Percentiles rank a stretch among this genome's conserved stretches.
These are phyloP conservation scores for Massariosphaeria phaeospora DNA, from an alignment of 495 filamentous ascomycete species.

Conservation along the genomic window DNA sequence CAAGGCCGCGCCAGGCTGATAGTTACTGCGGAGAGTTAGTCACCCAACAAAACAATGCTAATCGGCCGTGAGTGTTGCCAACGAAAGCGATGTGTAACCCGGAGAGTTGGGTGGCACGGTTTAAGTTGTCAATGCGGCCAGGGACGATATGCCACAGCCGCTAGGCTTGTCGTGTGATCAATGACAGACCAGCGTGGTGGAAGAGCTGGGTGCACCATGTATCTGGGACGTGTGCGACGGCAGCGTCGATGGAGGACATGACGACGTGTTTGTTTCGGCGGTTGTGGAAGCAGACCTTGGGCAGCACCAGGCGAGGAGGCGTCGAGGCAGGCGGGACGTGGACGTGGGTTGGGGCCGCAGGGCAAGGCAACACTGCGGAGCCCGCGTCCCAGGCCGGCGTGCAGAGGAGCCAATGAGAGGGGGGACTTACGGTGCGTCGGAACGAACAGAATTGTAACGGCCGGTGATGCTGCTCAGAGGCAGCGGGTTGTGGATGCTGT, in stretches of 20 bases:
- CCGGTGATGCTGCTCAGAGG: constrained; percentile 18
- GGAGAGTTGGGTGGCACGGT: constrained; percentile 31
- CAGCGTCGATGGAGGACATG: constrained; percentile 26
- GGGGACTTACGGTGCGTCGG: constrained; percentile 36
- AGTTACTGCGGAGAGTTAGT: constrained; percentile 36
- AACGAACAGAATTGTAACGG: constrained; percentile 34
- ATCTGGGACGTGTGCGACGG: constrained; percentile 34
- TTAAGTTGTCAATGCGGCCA: constrained; percentile 32
- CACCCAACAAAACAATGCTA: constrained; percentile 28
- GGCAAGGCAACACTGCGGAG: constrained; percentile 33
- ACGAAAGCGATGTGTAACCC: constrained; percentile 35
- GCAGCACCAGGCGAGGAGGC: constrained; percentile 33
- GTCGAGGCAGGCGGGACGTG: constrained; percentile 25
- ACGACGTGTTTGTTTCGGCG: constrained; percentile 39
- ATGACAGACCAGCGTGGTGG: constrained; percentile 33
- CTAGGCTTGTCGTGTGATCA: constrained; percentile 38
- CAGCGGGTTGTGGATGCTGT: constrained; percentile 19
- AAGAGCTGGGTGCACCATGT: constrained; percentile 32
- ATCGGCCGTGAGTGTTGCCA: constrained; percentile 25
- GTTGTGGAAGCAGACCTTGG: constrained; percentile 28
- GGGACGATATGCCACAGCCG: constrained; percentile 31
- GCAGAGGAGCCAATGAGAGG: constrained; percentile 30
- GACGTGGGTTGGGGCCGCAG: constrained; percentile 29
- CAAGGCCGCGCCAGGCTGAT: constrained; percentile 31
- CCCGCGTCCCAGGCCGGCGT: constrained; percentile 20